phyloP scores from a whole-genome alignment of 371 early-diverging fungal species.

The Capillidium heterosporum region DNA sequence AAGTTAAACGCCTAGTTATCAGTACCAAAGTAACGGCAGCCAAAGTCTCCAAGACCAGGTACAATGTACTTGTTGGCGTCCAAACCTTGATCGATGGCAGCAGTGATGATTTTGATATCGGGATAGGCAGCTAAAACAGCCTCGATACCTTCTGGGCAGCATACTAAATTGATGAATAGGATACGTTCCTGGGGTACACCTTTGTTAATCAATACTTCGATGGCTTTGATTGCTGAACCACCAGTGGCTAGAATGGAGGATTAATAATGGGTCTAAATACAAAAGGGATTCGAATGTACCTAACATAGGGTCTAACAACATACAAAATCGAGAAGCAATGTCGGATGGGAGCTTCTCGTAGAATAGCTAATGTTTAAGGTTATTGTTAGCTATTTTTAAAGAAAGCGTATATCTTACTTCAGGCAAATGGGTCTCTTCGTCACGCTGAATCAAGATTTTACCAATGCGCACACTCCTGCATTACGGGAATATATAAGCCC shows the following conservation, averaged over 20 bases:
- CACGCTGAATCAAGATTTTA: conserved; percentile 85
- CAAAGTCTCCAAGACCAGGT: conserved; percentile 92
- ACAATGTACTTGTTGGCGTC: conserved; percentile 68
- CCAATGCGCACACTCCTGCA: conserved; percentile 74
- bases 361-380: conserved; percentile 30
- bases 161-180: conserved; percentile 64
- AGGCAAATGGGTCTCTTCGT: conserved; percentile 80
- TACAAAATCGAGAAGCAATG: conserved; percentile 59
- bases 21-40: conserved; percentile 43
- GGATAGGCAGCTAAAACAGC: conserved; percentile 54
- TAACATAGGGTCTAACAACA: conserved; percentile 87
- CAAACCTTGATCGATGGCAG: conserved; percentile 66
- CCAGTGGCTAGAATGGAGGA: conserved; percentile 56
- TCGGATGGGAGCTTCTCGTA: conserved; percentile 84
- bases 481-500: not conserved
- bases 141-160: conserved; percentile 65
- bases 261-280: not conserved
- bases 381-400: not conserved
- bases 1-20: conserved; percentile 13
- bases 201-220: conserved; percentile 65
- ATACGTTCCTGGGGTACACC: conserved; percentile 75
- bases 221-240: conserved; percentile 79
- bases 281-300: conserved; percentile 20
- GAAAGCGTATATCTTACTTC: conserved; percentile 23
- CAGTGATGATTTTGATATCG: conserved; percentile 65